A percentile compares a stretch with the other conserved stretches of the same genome.
phyloP scores from a whole-genome alignment of 495 filamentous ascomycete genomes.

The Aspergillus mulundensis region DNA sequence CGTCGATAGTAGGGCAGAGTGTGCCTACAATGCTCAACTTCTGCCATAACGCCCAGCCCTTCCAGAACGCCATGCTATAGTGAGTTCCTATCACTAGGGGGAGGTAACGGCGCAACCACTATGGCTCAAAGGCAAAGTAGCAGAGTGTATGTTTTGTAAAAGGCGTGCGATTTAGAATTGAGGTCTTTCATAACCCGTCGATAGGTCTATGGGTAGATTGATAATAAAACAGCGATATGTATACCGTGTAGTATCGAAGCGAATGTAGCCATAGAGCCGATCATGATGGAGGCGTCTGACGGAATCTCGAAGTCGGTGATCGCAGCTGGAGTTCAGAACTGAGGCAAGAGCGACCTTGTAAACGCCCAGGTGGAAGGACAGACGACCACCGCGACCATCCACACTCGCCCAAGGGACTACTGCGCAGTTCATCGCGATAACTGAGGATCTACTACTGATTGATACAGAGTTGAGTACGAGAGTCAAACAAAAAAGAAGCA shows the following conservation, averaged over 20 bases:
- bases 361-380: neutral
- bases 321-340: neutral
- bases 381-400: too few relatives aligned
- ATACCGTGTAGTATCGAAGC: neutral
- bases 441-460: too few relatives aligned
- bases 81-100: neutral
- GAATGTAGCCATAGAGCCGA: neutral
- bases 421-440: too few relatives aligned
- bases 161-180: neutral
- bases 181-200: neutral
- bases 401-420: too few relatives aligned
- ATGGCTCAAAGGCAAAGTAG: neutral
- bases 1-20: neutral
- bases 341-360: neutral
- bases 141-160: neutral
- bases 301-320: neutral
- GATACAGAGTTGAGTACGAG: neutral
- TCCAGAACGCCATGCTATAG: constrained; percentile 59
- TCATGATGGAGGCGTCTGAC: neutral
- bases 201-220: neutral
- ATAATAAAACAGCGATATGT: constrained; percentile 6
- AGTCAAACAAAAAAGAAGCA: constrained; percentile 9
- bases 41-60: constrained; percentile 79
- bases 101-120: neutral
- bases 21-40: constrained; percentile 81